Conservation (phyloP, 2,329 filamentous ascomycete species). For the Verticillium zaregamsianum region DNA sequence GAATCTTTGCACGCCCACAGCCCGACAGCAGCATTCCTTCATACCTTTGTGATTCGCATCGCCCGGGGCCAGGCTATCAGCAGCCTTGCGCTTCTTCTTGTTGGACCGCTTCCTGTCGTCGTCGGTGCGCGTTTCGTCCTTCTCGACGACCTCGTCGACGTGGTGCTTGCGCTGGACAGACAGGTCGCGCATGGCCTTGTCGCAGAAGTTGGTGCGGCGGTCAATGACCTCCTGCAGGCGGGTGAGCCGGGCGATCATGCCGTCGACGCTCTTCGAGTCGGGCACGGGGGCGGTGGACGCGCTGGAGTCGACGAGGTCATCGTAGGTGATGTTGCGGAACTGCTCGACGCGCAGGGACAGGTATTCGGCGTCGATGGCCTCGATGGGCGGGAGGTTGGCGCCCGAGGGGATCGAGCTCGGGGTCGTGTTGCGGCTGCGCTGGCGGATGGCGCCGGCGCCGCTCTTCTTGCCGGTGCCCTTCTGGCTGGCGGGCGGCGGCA, state of each 20-base stretch:
- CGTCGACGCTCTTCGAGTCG: constrained; percentile 59
- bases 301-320: constrained; percentile 64
- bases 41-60: constrained; percentile 36
- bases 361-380: constrained; percentile 58
- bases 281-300: constrained; percentile 55
- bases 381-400: constrained; percentile 50
- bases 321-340: constrained; percentile 58
- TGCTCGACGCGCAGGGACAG: constrained; percentile 59
- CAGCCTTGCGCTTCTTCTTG: constrained; percentile 75
- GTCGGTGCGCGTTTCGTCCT: constrained; percentile 41
- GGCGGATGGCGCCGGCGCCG: constrained; percentile 55
- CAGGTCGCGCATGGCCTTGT: constrained; percentile 69
- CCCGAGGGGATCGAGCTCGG: constrained; percentile 52
- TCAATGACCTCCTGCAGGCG: constrained; percentile 64
- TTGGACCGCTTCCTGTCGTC: constrained; percentile 56
- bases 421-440: constrained; percentile 74
- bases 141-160: constrained; percentile 45
- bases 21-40: constrained; percentile 5
- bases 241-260: constrained; percentile 60
- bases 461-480: constrained; percentile 65
- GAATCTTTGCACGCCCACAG: background rate
- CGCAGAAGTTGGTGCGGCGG: constrained; percentile 62
- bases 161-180: constrained; percentile 61
- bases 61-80: constrained; percentile 52
- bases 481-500: constrained; percentile 56